These are phyloP conservation scores for Dendrothele bispora DNA, from an alignment of 768 basidiomycete species.

Conservation along the genomic window DNA sequence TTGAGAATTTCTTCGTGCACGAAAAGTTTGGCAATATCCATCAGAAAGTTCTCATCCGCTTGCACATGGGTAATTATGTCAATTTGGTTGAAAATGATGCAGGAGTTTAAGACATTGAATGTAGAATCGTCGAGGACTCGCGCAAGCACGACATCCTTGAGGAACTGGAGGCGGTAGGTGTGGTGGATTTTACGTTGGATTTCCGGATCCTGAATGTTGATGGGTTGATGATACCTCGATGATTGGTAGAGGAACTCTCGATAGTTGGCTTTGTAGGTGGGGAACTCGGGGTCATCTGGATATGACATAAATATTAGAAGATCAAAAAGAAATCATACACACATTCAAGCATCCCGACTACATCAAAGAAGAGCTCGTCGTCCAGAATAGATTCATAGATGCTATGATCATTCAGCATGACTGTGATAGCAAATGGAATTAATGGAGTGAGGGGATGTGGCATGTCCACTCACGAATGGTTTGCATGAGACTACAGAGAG, in stretches of 20 bases:
- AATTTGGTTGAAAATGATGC: slow-evolving; percentile 98
- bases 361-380: slow-evolving; percentile 89
- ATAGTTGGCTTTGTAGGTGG: slow-evolving; percentile 94
- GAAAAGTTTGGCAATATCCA: slow-evolving; percentile 75
- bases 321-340: slow-evolving; percentile 15
- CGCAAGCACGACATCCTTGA: slow-evolving; percentile 97
- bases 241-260: slow-evolving; percentile 87
- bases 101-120: slow-evolving; percentile 94
- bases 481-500: slow-evolving; percentile 89
- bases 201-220: slow-evolving; percentile 70
- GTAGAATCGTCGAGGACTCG: slow-evolving; percentile 94
- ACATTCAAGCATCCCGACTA: slow-evolving; percentile 98
- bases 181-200: slow-evolving; percentile 93
- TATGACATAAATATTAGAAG: slow-evolving; percentile 9
- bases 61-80: slow-evolving; percentile 94
- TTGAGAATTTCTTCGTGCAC: slow-evolving; percentile 68
- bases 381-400: slow-evolving; percentile 95
- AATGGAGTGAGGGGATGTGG: slow-evolving; percentile 12
- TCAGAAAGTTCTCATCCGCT: slow-evolving; percentile 70
- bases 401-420: slow-evolving; percentile 91
- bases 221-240: slow-evolving; percentile 86
- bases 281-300: slow-evolving; percentile 95
- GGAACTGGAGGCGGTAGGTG: slow-evolving; percentile 94
- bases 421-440: slow-evolving; percentile 37
- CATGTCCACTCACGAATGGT: slow-evolving; percentile 71